Percentiles rank a stretch among this genome's conserved stretches.
phyloP scores from a whole-genome alignment of 345 rosid genomes.

The Syzygium oleosum region DNA sequence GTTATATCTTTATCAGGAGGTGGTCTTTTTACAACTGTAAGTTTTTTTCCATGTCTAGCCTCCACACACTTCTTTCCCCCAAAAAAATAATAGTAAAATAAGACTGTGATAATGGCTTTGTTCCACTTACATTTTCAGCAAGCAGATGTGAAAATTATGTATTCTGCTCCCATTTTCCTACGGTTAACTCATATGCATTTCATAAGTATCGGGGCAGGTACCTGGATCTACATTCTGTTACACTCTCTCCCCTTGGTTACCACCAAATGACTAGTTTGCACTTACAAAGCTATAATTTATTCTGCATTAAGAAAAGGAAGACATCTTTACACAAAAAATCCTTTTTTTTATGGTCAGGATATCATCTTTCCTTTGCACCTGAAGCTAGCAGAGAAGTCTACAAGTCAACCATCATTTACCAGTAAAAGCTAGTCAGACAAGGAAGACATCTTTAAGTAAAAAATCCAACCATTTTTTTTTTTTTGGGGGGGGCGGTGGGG shows the following conservation, averaged over 20 bases:
- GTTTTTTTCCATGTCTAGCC: not conserved
- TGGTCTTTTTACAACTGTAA: not conserved
- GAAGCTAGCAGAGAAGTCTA: not conserved
- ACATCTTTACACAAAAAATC: not conserved
- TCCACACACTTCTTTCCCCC: not conserved
- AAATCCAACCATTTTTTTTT: not conserved
- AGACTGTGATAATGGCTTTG: not conserved
- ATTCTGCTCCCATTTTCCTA: not conserved
- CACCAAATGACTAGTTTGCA: not conserved
- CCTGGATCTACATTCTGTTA: not conserved
- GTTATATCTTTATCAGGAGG: not conserved
- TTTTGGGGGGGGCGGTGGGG: too few species aligned
- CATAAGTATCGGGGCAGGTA: not conserved
- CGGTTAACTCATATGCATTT: not conserved
- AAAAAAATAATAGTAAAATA: not conserved
- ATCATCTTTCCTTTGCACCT: not conserved
- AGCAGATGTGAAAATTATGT: not conserved
- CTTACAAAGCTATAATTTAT: not conserved
- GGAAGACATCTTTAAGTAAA: not conserved
- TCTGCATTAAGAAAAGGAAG: not conserved
- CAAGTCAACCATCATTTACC: not conserved
- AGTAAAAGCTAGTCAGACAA: not conserved
- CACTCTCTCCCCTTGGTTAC: not conserved
- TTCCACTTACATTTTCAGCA: not conserved
- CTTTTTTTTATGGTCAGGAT: not conserved